Base-by-base conservation (phyloP, 2,329 filamentous ascomycete species). In the Hirsutella thompsonii region DNA sequence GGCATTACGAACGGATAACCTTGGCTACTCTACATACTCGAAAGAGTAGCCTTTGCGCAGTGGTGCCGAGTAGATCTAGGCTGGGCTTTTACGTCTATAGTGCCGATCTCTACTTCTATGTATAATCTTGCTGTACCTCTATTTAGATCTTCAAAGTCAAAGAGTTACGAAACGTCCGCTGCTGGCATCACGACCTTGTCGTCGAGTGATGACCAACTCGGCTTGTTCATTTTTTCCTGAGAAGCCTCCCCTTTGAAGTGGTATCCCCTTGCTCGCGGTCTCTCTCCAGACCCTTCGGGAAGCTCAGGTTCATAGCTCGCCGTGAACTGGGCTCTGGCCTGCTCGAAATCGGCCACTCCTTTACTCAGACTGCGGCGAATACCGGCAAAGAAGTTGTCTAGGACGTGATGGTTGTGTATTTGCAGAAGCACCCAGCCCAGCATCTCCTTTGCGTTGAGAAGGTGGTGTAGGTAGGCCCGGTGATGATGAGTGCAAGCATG, bases 361-460 rank as follows among this genome's bases (percentile, higher is more conserved):
- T 66, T 51, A 3, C 47, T 57, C 14, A 96, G 80, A 42, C 77
- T 78, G 2, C 61, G 55, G 18, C 90, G 77, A 6, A 94, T 67
- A 0, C 69, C 73, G 0, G 66, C 59, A 58, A 96, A 94, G 64
- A 96, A 94, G 0, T 63, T 53, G 36, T 75, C 71, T 40, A 94
- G 61, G 8, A 83, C 63, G 45, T 79, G 71, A 57, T 93, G 80
- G 57, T 98, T 98, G 63, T 98, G 92, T 3, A 94, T 72, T 58
- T 96, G 90, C 8, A 98, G 69, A 8, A 98, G 70, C 0, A 82
- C 84, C 92, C 92, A 98, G 20, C 83, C 90, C 4, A 95, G 76
- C 92, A 98, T 96, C 61, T 98, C 92, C 55, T 89, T 93, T 1
- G 92, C 88, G 37, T 77, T 72, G 5, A 98, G 74, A 1, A 96